phyloP scores from a whole-genome alignment of 176 grass and related monocot species.

The Carex cristatella region DNA sequence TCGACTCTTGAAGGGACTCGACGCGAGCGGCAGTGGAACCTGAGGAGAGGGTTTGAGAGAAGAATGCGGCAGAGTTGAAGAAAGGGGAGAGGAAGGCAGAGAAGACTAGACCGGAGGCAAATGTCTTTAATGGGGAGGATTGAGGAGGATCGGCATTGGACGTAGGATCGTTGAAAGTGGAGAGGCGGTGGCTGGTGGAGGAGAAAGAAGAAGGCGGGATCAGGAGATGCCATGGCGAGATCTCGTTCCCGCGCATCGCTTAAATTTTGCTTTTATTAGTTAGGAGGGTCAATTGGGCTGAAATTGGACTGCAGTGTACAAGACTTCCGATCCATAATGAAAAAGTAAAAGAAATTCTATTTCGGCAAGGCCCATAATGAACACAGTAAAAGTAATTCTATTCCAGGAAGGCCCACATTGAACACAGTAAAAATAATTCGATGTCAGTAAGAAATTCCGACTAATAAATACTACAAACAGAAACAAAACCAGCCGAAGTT shows the following conservation, averaged over 20 bases:
- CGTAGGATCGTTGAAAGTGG: conserved; percentile 23
- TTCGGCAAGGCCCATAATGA: neutral
- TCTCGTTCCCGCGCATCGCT: neutral
- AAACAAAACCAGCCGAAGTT: too few relatives aligned
- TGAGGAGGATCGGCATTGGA: neutral
- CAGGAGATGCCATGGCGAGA: conserved; percentile 46
- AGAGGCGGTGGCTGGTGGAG: conserved; percentile 38
- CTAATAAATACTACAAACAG: too few relatives aligned
- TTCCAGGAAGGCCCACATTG: too few relatives aligned
- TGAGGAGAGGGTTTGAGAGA: conserved; percentile 79
- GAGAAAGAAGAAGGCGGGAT: conserved; percentile 30
- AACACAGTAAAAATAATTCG: neutral
- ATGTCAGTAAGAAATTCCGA: neutral
- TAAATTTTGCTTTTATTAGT: neutral
- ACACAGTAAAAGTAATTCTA: neutral
- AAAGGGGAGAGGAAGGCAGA: conserved; percentile 79
- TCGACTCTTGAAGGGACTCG: conserved; percentile 77
- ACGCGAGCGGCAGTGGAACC: conserved; percentile 64
- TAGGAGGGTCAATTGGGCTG: neutral
- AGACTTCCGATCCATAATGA: neutral
- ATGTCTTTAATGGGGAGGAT: conserved; percentile 67
- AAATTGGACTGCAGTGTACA: neutral
- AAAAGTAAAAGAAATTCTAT: neutral
- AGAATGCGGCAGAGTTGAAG: conserved; percentile 75
- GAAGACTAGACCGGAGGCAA: conserved; percentile 84